Percentiles rank a stretch among this genome's conserved stretches.
Evolutionary conservation across 164 flowering plant species (phyloP).

Genomic region (Warburgia ugandensis): DNA sequence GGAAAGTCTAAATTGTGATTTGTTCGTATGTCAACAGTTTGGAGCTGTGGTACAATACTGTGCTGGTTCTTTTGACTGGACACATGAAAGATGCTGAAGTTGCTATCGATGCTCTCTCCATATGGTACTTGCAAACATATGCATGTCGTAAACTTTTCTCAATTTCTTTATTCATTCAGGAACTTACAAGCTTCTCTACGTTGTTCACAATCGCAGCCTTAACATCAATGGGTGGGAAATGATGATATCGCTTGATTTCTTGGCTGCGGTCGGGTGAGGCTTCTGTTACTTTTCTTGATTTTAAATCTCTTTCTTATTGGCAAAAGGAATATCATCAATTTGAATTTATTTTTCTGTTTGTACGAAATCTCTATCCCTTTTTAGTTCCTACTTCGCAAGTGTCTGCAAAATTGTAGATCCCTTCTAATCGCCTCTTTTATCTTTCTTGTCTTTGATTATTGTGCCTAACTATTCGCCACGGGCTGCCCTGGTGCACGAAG

Average conservation of each 20-base stretch:
- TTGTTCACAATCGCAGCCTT: constrained; percentile 24
- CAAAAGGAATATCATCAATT: neutral
- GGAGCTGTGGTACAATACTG: constrained; percentile 56
- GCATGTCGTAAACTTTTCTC: neutral
- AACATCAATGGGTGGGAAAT: constrained; percentile 59
- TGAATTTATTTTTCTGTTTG: too few relatives aligned
- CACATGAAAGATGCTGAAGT: constrained; percentile 41
- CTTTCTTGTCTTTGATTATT: too few relatives aligned
- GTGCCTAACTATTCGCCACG: too few relatives aligned
- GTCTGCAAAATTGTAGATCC: too few relatives aligned
- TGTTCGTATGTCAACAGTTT: constrained; percentile 20
- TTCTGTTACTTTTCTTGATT: neutral
- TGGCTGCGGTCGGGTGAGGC: constrained; percentile 33
- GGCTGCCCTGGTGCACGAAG: too few relatives aligned
- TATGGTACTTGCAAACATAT: constrained; percentile 32
- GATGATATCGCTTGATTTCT: constrained; percentile 55
- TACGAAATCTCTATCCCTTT: too few relatives aligned
- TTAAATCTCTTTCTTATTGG: too few relatives aligned
- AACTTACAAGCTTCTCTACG: neutral
- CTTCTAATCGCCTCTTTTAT: too few relatives aligned
- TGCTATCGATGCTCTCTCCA: constrained; percentile 50
- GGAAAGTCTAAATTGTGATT: too few relatives aligned
- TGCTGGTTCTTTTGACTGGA: constrained; percentile 52
- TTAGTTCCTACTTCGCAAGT: too few relatives aligned
- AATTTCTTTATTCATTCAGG: neutral